These are phyloP conservation scores for Hymenoscyphus fructigenus DNA, from an alignment of 2,329 filamentous ascomycete species.

Conservation along the genomic window DNA sequence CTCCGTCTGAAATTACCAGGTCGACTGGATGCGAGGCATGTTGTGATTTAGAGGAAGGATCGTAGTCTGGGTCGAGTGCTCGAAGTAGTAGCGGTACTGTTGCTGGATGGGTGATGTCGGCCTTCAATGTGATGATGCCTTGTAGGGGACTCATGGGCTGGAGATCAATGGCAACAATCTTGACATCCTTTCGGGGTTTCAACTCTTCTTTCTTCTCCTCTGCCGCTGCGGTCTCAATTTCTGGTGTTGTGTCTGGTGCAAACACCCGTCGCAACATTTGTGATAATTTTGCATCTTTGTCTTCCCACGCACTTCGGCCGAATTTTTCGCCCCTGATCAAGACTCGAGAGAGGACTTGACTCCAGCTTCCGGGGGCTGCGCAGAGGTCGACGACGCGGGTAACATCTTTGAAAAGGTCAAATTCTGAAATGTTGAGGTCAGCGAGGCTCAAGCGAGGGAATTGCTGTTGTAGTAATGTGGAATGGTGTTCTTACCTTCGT, in stretches of 20 bases:
- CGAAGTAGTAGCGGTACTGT: slow-evolving; percentile 86
- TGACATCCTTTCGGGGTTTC: slow-evolving; percentile 66
- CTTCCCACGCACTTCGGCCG: slow-evolving; percentile 81
- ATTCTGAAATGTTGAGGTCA: slow-evolving; percentile 54
- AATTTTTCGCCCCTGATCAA: slow-evolving; percentile 93
- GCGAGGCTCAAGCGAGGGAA: slow-evolving; percentile 5
- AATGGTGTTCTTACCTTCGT: slow-evolving; percentile 57
- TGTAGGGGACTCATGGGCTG: slow-evolving; percentile 94
- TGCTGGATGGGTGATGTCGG: slow-evolving; percentile 95
- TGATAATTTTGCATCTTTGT: slow-evolving; percentile 69
- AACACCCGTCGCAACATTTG: slow-evolving; percentile 54
- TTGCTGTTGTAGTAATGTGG: neutral
- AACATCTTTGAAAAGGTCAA: slow-evolving; percentile 87
- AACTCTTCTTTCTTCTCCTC: slow-evolving; percentile 29
- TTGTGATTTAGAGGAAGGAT: slow-evolving; percentile 46
- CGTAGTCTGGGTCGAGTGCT: slow-evolving; percentile 74
- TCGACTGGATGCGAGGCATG: slow-evolving; percentile 77
- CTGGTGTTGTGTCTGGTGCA: slow-evolving; percentile 24
- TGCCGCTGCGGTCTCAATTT: slow-evolving; percentile 36
- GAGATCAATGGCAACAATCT: slow-evolving; percentile 93
- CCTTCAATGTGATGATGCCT: slow-evolving; percentile 87
- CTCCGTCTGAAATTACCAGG: slow-evolving; percentile 91
- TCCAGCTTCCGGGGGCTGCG: slow-evolving; percentile 95
- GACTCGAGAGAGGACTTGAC: slow-evolving; percentile 89
- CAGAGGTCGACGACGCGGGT: slow-evolving; percentile 94